Evolutionary conservation across 495 filamentous ascomycete species (phyloP).

Genomic region (Neurospora sp.): DNA sequence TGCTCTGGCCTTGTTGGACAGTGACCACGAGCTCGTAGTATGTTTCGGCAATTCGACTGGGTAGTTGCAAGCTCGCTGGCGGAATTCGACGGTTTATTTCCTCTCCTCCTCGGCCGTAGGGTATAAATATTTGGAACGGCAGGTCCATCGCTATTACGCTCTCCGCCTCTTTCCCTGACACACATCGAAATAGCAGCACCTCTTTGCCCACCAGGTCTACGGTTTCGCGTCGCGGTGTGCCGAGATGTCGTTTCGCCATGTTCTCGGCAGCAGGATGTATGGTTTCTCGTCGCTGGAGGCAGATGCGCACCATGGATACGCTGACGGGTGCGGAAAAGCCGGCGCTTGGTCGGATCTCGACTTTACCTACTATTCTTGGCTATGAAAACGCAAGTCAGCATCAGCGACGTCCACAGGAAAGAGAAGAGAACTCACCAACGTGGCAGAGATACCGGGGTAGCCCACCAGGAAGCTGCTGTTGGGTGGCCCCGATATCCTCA

Average conservation of each 20-base stretch:
- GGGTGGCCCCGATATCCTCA: slow-evolving; percentile 93
- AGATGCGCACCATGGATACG: slow-evolving; percentile 89
- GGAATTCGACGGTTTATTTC: slow-evolving; percentile 83
- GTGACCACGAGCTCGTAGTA: slow-evolving; percentile 94
- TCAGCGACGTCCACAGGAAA: neutral
- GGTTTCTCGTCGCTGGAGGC: slow-evolving; percentile 83
- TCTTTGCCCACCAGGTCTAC: slow-evolving; percentile 92
- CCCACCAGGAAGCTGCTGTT: slow-evolving; percentile 96
- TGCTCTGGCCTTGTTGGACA: slow-evolving; percentile 78
- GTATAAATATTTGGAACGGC: slow-evolving; percentile 94
- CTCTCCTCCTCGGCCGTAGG: slow-evolving; percentile 80
- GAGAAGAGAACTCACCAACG: slow-evolving; percentile 56
- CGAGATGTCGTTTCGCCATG: slow-evolving; percentile 82
- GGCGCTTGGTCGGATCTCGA: slow-evolving; percentile 81
- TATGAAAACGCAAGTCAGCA: slow-evolving; percentile 30
- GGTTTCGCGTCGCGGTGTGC: slow-evolving; percentile 84
- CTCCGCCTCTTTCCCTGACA: slow-evolving; percentile 72
- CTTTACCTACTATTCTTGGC: slow-evolving; percentile 95
- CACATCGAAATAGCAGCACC: slow-evolving; percentile 81
- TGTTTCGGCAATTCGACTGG: slow-evolving; percentile 87
- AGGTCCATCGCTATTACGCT: slow-evolving; percentile 93
- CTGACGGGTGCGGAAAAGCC: slow-evolving; percentile 81
- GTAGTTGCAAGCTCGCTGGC: slow-evolving; percentile 82
- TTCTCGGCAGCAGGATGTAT: slow-evolving; percentile 95
- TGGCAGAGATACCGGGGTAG: slow-evolving; percentile 96